Base-by-base conservation (phyloP, 192 early-diverging fungal species). In the Coemansia sp. region DNA sequence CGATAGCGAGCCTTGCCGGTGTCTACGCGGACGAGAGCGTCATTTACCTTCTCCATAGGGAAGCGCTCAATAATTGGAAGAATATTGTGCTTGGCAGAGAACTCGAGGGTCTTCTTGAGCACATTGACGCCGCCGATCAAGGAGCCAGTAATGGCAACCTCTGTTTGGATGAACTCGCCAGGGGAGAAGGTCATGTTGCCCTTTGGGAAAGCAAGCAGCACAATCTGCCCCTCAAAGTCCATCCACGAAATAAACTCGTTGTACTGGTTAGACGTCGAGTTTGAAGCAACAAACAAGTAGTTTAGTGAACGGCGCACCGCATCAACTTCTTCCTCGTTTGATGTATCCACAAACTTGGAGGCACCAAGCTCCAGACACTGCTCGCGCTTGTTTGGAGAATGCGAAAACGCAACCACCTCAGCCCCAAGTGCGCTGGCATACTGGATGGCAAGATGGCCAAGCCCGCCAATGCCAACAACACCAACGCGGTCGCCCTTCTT, bases 401-500 rank as follows among this genome's bases (percentile, higher is more conserved):
- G 79, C 49, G 90, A 90, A 20, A 91, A 81, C 5, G 85, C 87
- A 23, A 82, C 53, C 85, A 30, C 30, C 30, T 30, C 30, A 1
- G 30, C 30, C 3, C 30, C 30, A 30, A 30, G 30, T 30, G 30
- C 87, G 7, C 58, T 55, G 41, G 87, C 88, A 61, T 77, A 91
- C 76, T 91, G 90, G 16, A 91, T 75, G 15, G 86, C 90, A 55
- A 92, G 84, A 65, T 91, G 91, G 18, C 91, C 90, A 9, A 95
- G 78, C 26, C 92, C 92, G 18, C 94, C 94, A 26, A 95, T 83
- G 21, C 94, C 94, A 43, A 93, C 84, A 7, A 95, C 30, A 30
- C 30, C 30, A 30, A 30, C 30, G 30, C 30, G 30, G 30, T 30
- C 30, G 30, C 30, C 30, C 30, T 30, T 30, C 30, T 30, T 30